phyloP scores from a whole-genome alignment of 2,329 filamentous ascomycete genomes.

The Phaeosphaeriaceae sp. region DNA sequence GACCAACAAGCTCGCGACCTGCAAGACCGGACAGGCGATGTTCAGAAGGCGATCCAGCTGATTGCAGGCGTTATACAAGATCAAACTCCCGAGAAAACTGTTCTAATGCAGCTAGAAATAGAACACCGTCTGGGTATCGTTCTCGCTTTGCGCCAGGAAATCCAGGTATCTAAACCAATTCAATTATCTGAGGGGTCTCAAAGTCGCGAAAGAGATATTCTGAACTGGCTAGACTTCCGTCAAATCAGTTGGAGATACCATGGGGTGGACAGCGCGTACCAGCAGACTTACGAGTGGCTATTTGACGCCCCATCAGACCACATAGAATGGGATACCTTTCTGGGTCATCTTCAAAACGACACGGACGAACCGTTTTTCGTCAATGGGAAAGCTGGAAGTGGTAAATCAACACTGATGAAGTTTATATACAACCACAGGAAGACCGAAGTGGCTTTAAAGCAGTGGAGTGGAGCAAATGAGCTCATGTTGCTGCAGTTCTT shows the following conservation, averaged over 20 bases:
- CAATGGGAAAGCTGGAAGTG: slow-evolving; percentile 44
- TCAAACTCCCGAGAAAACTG: neutral
- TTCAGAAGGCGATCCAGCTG: neutral
- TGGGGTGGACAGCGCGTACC: slow-evolving; percentile 12
- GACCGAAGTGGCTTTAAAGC: slow-evolving; percentile 17
- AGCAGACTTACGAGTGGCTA: slow-evolving; percentile 8
- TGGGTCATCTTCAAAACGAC: neutral
- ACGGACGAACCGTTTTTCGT: slow-evolving; percentile 37
- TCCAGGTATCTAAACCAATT: neutral
- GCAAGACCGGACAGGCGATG: neutral
- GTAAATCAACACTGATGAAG: slow-evolving; percentile 46
- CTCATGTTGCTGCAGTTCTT: slow-evolving; percentile 29
- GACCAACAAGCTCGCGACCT: neutral
- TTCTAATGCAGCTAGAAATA: neutral
- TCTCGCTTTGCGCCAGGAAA: neutral
- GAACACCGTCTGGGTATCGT: neutral
- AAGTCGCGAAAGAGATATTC: slow-evolving; percentile 7
- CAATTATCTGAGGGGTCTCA: neutral
- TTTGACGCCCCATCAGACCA: neutral
- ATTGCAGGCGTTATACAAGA: neutral
- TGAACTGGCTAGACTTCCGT: slow-evolving; percentile 18
- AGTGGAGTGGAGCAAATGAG: slow-evolving; percentile 18
- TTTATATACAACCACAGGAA: slow-evolving; percentile 23
- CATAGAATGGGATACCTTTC: neutral
- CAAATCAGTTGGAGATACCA: slow-evolving; percentile 20